Evolutionary conservation across 2,329 filamentous ascomycete genomes (phyloP).

Genomic region (Dothistroma pini): DNA sequence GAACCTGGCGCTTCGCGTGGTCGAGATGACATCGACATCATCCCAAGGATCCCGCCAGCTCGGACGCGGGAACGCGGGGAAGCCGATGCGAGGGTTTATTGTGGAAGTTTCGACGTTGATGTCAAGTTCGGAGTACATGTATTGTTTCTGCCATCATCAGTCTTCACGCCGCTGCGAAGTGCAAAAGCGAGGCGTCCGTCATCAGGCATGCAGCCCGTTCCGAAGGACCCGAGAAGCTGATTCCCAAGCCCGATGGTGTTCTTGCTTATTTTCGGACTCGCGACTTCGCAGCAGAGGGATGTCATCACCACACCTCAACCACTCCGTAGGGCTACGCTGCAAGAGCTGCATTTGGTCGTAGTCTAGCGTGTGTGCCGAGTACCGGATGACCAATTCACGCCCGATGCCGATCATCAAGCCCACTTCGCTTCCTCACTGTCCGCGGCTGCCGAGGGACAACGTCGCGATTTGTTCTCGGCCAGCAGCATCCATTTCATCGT

Average conservation of each 20-base stretch:
- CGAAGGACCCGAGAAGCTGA: neutral
- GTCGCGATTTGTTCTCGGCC: neutral
- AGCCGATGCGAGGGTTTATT: neutral
- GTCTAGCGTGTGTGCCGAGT: neutral
- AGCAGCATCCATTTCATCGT: neutral
- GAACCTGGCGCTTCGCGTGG: neutral
- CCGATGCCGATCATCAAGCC: neutral
- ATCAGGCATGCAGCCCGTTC: neutral
- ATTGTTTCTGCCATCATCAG: neutral
- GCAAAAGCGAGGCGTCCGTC: neutral
- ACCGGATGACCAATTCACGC: neutral
- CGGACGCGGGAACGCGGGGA: neutral
- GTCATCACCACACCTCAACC: neutral
- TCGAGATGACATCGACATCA: neutral
- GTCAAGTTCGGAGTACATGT: neutral
- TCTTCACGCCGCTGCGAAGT: neutral
- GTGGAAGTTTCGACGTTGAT: neutral
- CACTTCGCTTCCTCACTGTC: neutral
- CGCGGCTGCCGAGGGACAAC: neutral
- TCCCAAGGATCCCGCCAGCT: neutral
- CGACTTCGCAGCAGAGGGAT: neutral
- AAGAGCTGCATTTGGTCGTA: neutral
- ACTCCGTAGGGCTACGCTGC: neutral
- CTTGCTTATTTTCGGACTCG: neutral
- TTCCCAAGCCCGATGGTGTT: neutral